Base-by-base conservation (phyloP, 2,329 filamentous ascomycete species). In the Metarhizium sp. region DNA sequence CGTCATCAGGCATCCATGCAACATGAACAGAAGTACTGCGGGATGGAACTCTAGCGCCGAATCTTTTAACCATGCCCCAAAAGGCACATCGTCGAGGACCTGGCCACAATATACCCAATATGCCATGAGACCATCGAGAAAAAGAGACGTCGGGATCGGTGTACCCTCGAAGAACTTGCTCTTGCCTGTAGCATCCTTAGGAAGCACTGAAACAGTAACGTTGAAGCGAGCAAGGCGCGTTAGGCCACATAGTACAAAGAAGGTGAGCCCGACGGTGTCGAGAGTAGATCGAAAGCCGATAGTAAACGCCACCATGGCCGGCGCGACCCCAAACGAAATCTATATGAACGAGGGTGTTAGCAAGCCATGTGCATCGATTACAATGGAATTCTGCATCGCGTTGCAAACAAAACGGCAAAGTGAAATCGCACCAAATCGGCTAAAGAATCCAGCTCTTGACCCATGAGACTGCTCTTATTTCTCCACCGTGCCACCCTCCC, bases 151-250 rank as follows among this genome's bases (percentile, higher is more conserved):
- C 1, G 94, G 94, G 65, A 97, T 96, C 1, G 94, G 94, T 0
- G 92, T 95, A 63, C 94, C 94, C 74, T 99, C 94, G 64, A 99
- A 99, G 75, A 95, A 99, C 67, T 88, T 82, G 57, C 88, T 90
- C 76, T 99, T 99, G 63, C 94, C 94, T 0, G 81, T 83, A 51
- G 85, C 87, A 69, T 99, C 94, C 74, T 97, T 96, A 59, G 94
- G 94, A 13, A 99, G 82, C 62, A 86, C 85, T 40, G 85, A 80
- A 42, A 94, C 92, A 11, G 94, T 97, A 52, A 99, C 94, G 71
- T 99, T 99, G 84, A 99, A 99, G 61, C 94, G 88, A 49, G 94
- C 94, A 11, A 99, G 84, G 51, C 94, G 86, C 2, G 92, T 95
- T 50, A 99, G 84, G 56, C 94, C 94, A 73, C 90, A 95, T 52